Evolutionary conservation across 495 filamentous ascomycete genomes (phyloP).

Genomic region (Cairneyella variabilis): DNA sequence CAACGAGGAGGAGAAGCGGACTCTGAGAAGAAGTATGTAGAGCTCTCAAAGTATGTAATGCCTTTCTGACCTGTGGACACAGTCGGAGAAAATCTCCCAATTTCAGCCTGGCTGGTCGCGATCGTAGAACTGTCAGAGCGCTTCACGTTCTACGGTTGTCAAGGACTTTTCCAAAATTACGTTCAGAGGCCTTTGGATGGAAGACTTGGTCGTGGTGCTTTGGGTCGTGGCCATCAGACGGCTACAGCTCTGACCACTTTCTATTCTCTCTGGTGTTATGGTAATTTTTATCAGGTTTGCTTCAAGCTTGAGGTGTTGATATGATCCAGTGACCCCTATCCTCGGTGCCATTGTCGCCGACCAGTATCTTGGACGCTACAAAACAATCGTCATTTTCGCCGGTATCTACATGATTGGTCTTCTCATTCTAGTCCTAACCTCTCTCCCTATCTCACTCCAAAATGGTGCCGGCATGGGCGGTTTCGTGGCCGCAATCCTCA

Average conservation of each 20-base stretch:
- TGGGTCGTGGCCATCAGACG: too few relatives aligned
- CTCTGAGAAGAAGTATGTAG: slow-evolving; percentile 1
- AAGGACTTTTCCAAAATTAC: slow-evolving; percentile 13
- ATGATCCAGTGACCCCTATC: too few relatives aligned
- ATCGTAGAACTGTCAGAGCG: slow-evolving; percentile 16
- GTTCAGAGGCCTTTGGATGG: slow-evolving; percentile 4
- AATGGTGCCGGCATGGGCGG: slow-evolving; percentile 40
- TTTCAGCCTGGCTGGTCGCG: slow-evolving; percentile 11
- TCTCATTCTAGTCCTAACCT: slow-evolving; percentile 44
- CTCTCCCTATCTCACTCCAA: slow-evolving; percentile 45
- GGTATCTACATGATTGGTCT: slow-evolving; percentile 43
- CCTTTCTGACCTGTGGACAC: too few relatives aligned
- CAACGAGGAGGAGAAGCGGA: slow-evolving; percentile 7
- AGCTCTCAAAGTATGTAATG: too few relatives aligned
- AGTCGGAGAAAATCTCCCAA: slow-evolving; percentile 5
- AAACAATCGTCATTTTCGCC: slow-evolving; percentile 28
- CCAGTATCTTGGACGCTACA: slow-evolving; percentile 29
- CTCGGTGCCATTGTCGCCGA: slow-evolving; percentile 28
- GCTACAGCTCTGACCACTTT: too few relatives aligned
- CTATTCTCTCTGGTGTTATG: too few relatives aligned
- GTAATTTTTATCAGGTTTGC: too few relatives aligned
- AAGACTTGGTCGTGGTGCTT: too few relatives aligned
- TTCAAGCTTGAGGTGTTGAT: too few relatives aligned
- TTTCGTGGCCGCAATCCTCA: slow-evolving; percentile 33
- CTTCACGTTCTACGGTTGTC: slow-evolving; percentile 13